Evolutionary conservation across 2,329 filamentous ascomycete genomes (phyloP), one percentile per base, ranked within the genome.

Genomic region (Parafenestella ontariensis): DNA sequence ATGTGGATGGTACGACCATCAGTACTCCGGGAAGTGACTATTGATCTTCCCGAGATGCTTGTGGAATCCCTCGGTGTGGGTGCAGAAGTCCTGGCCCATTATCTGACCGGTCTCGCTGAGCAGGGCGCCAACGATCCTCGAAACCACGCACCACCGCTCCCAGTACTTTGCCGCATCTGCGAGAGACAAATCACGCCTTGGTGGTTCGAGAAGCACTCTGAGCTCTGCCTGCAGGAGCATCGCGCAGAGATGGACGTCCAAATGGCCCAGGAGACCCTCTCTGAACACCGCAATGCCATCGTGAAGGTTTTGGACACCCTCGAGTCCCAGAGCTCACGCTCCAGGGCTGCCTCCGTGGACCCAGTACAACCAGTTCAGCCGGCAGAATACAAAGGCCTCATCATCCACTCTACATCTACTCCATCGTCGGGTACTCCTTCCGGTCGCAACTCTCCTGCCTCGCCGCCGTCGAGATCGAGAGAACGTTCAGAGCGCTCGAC

Each of bases 1-100:
- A 99, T 99, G 96, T 99, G 95, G 95, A 99, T 99, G 92, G 87
- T 99, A 64, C 90, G 95, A 61, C 95, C 94, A 2, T 96, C 92
- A 77, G 88, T 92, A 36, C 85, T 94, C 5, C 87, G 92, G 62
- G 93, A 98, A 79, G 91, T 99, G 70, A 96, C 96, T 61, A 98
- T 99, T 66, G 95, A 98, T 73, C 85, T 99, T 6, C 94, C 96
- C 15, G 82, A 87, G 52, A 81, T 96, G 24, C 88, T 99, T 56
- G 93, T 98, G 46, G 93, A 98, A 68, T 94, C 93, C 1, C 83
- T 99, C 15, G 95, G 95, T 33, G 93, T 96, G 24, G 95, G 95
- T 34, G 96, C 95, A 45, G 93, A 98, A 76, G 89, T 99, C 49
- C 85, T 99, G 29, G 95, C 96, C 45, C 92, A 93, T 72, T 96